phyloP scores from a whole-genome alignment of 805 yeast genomes.

The Metschnikowia santaceciliae region DNA sequence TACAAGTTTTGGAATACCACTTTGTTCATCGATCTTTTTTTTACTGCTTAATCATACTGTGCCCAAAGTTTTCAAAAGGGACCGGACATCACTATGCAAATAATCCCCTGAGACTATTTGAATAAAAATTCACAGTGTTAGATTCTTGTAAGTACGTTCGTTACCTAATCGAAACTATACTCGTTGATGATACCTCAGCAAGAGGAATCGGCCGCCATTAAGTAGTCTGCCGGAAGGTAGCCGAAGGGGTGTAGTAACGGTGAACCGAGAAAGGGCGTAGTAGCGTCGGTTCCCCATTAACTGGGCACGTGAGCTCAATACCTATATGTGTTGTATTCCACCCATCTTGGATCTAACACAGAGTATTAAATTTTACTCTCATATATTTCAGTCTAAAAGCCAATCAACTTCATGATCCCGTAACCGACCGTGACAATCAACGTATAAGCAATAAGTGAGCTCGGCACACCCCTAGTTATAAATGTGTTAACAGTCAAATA shows the following conservation, averaged over 20 bases:
- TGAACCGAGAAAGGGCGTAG: too few relatives aligned
- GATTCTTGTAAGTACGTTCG: too few relatives aligned
- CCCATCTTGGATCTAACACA: too few relatives aligned
- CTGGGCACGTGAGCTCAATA: too few relatives aligned
- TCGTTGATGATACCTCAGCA: too few relatives aligned
- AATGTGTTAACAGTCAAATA: constrained; percentile 84
- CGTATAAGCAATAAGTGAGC: constrained; percentile 69
- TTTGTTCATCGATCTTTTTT: not conserved
- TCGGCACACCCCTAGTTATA: constrained; percentile 86
- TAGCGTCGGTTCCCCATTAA: too few relatives aligned
- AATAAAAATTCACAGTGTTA: not conserved
- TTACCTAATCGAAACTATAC: too few relatives aligned
- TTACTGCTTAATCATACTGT: not conserved
- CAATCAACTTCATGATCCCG: constrained; percentile 51
- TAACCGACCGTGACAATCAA: constrained; percentile 80
- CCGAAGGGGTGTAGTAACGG: too few relatives aligned
- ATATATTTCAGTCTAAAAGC: constrained; percentile 19
- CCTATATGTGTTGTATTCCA: too few relatives aligned
- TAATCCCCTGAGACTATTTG: not conserved
- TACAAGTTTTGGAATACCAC: not conserved
- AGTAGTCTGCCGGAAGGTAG: too few relatives aligned
- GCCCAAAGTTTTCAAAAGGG: too few relatives aligned
- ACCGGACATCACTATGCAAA: not conserved
- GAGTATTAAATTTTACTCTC: not conserved
- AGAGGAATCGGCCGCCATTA: too few relatives aligned